phyloP scores from a whole-genome alignment of 768 basidiomycete genomes.

The Termitomyces sp. region DNA sequence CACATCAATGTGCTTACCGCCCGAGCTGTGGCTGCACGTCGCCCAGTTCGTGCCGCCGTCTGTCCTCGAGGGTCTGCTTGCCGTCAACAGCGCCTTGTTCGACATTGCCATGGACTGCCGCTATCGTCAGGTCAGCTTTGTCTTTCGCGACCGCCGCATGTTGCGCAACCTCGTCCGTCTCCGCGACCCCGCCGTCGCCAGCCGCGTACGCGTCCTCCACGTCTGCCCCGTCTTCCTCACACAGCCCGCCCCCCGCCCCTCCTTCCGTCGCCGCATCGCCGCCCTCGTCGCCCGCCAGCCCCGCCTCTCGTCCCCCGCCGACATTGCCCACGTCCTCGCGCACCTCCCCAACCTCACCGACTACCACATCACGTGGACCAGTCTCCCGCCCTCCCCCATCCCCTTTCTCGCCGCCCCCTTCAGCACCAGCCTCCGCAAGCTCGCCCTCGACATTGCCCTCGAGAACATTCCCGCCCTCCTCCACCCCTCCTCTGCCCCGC shows the following conservation, averaged over 20 bases:
- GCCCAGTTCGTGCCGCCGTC: conserved; percentile 20
- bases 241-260: conserved; percentile 27
- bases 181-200: conserved; percentile 42
- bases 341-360: conserved; percentile 40
- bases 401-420: conserved; percentile 31
- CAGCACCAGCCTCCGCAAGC: conserved; percentile 29
- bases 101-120: conserved; percentile 36
- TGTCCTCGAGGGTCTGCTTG: conserved; percentile 14
- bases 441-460: conserved; percentile 37
- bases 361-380: conserved; percentile 46
- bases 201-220: conserved; percentile 41
- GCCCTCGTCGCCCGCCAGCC: conserved; percentile 14
- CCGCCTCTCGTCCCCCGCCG: conserved; percentile 13
- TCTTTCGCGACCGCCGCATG: conserved; percentile 41
- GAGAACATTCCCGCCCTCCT: conserved; percentile 33
- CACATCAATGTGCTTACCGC: conserved; percentile 15
- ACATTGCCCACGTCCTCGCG: conserved; percentile 37
- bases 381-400: conserved; percentile 27
- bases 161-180: conserved; percentile 32
- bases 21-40: conserved; percentile 25
- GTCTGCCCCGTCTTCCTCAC: conserved; percentile 45
- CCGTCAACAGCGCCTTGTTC: conserved; percentile 23
- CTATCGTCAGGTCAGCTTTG: conserved; percentile 44
- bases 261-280: conserved; percentile 18
- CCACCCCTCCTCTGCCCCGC: conserved; percentile 21